Evolutionary conservation across 495 filamentous ascomycete genomes (phyloP).

Genomic region (Entonaema liquescens): DNA sequence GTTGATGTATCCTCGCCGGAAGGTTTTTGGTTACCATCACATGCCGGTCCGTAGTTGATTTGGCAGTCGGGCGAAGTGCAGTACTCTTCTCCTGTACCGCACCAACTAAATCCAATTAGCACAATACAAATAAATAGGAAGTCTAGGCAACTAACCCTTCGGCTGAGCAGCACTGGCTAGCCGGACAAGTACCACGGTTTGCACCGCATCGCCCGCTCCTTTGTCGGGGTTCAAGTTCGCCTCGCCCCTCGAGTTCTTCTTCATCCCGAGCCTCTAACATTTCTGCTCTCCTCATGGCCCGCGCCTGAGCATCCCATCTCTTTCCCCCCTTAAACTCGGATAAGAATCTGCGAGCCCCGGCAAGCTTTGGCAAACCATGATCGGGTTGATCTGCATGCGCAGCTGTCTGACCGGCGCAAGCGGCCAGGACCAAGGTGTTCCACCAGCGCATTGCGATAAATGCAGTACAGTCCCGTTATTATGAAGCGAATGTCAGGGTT

Average conservation of each 20-base stretch:
- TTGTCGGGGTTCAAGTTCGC: slow-evolving; percentile 40
- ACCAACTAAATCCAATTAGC: slow-evolving; percentile 61
- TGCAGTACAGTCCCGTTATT: slow-evolving; percentile 13
- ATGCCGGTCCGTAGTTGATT: slow-evolving; percentile 68
- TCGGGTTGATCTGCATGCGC: slow-evolving; percentile 45
- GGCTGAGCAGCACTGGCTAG: slow-evolving; percentile 69
- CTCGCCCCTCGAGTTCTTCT: slow-evolving; percentile 22
- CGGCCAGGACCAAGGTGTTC: slow-evolving; percentile 42
- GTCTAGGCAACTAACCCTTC: slow-evolving; percentile 57
- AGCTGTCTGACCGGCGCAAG: slow-evolving; percentile 37
- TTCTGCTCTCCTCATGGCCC: slow-evolving; percentile 14
- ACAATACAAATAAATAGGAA: background rate
- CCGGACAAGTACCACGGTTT: slow-evolving; percentile 59
- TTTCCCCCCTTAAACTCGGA: slow-evolving; percentile 44
- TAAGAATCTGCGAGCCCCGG: slow-evolving; percentile 48
- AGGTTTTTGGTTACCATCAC: slow-evolving; percentile 74
- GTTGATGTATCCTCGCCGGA: slow-evolving; percentile 66
- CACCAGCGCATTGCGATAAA: slow-evolving; percentile 41
- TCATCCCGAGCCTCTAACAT: slow-evolving; percentile 13
- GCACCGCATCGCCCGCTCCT: slow-evolving; percentile 49
- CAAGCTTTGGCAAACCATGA: slow-evolving; percentile 43
- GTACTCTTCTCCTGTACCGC: slow-evolving; percentile 67
- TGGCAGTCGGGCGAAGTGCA: slow-evolving; percentile 77
- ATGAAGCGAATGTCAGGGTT: slow-evolving; percentile 30
- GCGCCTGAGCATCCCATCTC: slow-evolving; percentile 35